Conservation (phyloP, 2,329 filamentous ascomycete genomes). For the Epichloe hybrida region DNA sequence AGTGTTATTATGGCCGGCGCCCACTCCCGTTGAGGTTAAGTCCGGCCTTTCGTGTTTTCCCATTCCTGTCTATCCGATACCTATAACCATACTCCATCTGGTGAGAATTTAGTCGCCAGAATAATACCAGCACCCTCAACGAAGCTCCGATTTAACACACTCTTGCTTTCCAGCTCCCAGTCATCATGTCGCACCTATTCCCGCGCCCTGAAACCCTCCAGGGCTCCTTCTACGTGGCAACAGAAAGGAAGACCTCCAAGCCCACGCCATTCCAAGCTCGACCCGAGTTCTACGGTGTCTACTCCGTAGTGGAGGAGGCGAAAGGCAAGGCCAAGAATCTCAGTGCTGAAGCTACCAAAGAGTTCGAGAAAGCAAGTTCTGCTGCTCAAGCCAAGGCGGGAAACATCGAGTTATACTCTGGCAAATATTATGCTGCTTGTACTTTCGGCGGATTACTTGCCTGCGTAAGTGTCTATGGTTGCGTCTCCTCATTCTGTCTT, state of each 20-base stretch:
- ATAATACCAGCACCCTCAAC: background rate
- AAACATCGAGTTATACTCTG: conserved; percentile 65
- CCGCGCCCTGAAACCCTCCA: conserved; percentile 41
- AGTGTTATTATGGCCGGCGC: background rate
- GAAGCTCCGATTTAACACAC: background rate
- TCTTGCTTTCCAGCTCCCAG: background rate
- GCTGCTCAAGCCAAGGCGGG: conserved; percentile 54
- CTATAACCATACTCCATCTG: background rate
- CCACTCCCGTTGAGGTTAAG: background rate
- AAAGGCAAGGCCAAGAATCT: conserved; percentile 59
- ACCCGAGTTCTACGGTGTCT: conserved; percentile 56
- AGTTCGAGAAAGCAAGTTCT: conserved; percentile 56
- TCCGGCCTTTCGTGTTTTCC: background rate
- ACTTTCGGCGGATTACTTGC: conserved; percentile 70
- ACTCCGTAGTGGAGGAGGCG: conserved; percentile 61
- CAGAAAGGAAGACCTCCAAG: conserved; percentile 7
- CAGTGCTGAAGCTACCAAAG: conserved; percentile 53
- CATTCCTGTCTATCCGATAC: background rate
- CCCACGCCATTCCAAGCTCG: conserved; percentile 42
- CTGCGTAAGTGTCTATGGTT: conserved; percentile 44
- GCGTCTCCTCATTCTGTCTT: background rate
- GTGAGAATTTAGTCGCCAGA: background rate
- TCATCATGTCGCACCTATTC: conserved; percentile 40
- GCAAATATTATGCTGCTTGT: conserved; percentile 74
- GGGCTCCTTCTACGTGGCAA: conserved; percentile 36